Conservation (phyloP, 2,329 filamentous ascomycete species). For the Sphaerulina musiva region DNA sequence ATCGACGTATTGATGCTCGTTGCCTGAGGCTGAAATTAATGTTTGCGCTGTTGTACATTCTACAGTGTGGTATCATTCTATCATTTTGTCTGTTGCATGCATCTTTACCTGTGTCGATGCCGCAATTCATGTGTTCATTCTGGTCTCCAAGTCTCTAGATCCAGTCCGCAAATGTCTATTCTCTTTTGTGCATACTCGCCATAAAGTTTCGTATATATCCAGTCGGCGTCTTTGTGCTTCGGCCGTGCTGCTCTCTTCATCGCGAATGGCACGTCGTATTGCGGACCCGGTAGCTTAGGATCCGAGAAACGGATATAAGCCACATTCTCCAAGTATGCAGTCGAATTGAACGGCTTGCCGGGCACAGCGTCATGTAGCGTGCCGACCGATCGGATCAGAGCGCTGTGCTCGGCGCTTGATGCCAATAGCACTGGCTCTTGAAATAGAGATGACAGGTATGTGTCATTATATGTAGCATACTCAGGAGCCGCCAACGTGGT, state of each 20-base stretch:
- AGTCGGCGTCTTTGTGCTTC: constrained; percentile 41
- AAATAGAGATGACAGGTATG: constrained; percentile 31
- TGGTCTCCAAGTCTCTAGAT: constrained; percentile 41
- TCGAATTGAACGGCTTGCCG: constrained; percentile 39
- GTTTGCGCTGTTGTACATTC: background rate
- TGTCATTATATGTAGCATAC: constrained; percentile 22
- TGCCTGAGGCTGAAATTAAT: background rate
- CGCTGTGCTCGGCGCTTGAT: constrained; percentile 19
- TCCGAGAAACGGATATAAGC: constrained; percentile 45
- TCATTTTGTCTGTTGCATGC: no score
- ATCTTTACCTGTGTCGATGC: background rate
- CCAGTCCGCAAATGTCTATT: constrained; percentile 49
- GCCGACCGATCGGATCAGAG: constrained; percentile 30
- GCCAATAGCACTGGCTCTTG: constrained; percentile 26
- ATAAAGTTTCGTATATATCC: constrained; percentile 47
- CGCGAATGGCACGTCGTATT: constrained; percentile 44
- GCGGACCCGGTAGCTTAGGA: constrained; percentile 45
- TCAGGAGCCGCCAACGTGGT: constrained; percentile 14
- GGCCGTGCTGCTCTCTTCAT: constrained; percentile 39
- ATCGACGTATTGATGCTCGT: background rate
- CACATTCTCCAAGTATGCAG: constrained; percentile 38
- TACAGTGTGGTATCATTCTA: background rate
- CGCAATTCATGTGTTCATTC: background rate
- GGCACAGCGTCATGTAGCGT: constrained; percentile 25
- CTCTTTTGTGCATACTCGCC: constrained; percentile 44